Base-by-base conservation (phyloP, 2,329 filamentous ascomycete species). In the Phyllosticta citriasiana region DNA sequence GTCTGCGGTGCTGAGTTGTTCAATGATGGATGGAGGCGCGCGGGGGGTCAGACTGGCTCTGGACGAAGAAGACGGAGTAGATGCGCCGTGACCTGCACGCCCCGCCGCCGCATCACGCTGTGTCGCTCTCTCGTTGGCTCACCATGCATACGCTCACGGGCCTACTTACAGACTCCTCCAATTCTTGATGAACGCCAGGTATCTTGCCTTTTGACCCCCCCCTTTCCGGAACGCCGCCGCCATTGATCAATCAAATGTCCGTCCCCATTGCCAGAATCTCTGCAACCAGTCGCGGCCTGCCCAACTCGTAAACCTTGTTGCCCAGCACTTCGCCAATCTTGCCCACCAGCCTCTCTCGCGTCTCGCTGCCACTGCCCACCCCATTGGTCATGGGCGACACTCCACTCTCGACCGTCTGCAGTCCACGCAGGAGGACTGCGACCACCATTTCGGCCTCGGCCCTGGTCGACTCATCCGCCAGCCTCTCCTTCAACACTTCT, bases 371-470 rank as follows among this genome's bases (percentile, higher is more conserved):
- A 54, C 76, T 71, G 1, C 70, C 71, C 61, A 76, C 72, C 2
- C 74, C 76, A 64, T 79, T 78, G n/a, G 61, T 56, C 52, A 67
- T 65, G 53, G 55, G 50, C 47, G 50, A 55, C 9, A 51, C 57
- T 52, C 68, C 65, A 7, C 64, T 57, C 61, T 80, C 79, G 25
- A 89, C 68, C 5, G 75, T 77, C 30, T 78, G 75, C 60, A 89
- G 72, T 0, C 82, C 80, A 58, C 77, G 77, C 33, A 88, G 69
- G 16, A 89, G 74, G 2, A 82, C 81, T 5, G 69, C 75, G 14
- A 87, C 72, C 1, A 89, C 81, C 67, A 81, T 81, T 66, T 86
- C 82, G 0, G 84, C 82, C 64, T 87, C 84, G 6, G 79, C 76
- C 62, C 78, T 81, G 65, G 79, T 82, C 24, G 76, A 71, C n/a